phyloP scores from a whole-genome alignment of 495 filamentous ascomycete genomes.

The Collariella sp. region DNA sequence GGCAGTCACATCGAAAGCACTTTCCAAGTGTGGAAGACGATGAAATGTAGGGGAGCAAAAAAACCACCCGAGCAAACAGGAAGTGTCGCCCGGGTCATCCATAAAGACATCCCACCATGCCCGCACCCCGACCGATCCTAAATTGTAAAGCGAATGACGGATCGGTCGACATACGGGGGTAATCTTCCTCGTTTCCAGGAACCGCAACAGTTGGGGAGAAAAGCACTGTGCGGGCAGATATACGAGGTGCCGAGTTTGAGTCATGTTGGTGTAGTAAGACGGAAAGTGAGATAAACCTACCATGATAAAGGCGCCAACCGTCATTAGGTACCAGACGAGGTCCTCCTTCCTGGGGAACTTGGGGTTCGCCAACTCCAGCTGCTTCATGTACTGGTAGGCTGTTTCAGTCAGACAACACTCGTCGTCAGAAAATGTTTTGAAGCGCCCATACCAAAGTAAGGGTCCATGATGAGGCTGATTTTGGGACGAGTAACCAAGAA shows the following conservation, averaged over 20 bases:
- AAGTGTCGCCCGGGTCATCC: constrained; percentile 67
- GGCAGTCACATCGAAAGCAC: not conserved
- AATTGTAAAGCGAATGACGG: constrained; percentile 74
- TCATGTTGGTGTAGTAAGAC: constrained; percentile 1
- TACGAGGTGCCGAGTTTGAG: constrained; percentile 51
- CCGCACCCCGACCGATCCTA: constrained; percentile 65
- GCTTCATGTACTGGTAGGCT: constrained; percentile 37
- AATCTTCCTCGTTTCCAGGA: constrained; percentile 97
- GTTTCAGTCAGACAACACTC: constrained; percentile 11
- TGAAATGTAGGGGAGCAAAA: constrained; percentile 77
- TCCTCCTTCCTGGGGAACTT: constrained; percentile 39
- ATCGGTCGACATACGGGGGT: constrained; percentile 65
- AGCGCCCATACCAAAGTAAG: constrained; percentile 61
- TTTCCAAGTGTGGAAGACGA: constrained; percentile 5
- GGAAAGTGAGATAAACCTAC: constrained; percentile 31
- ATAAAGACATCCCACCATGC: constrained; percentile 85
- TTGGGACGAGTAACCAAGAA: constrained; percentile 63
- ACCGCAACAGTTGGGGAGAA: constrained; percentile 73
- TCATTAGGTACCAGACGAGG: constrained; percentile 42
- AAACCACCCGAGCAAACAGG: constrained; percentile 64
- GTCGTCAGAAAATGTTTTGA: not conserved
- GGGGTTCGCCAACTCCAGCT: constrained; percentile 34
- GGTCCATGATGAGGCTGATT: constrained; percentile 65
- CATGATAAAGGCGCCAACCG: constrained; percentile 34
- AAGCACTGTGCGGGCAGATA: constrained; percentile 91